Percentiles rank a stretch among this genome's conserved stretches.
Conservation (phyloP, 116 monocot species). For the Zostera marina region DNA sequence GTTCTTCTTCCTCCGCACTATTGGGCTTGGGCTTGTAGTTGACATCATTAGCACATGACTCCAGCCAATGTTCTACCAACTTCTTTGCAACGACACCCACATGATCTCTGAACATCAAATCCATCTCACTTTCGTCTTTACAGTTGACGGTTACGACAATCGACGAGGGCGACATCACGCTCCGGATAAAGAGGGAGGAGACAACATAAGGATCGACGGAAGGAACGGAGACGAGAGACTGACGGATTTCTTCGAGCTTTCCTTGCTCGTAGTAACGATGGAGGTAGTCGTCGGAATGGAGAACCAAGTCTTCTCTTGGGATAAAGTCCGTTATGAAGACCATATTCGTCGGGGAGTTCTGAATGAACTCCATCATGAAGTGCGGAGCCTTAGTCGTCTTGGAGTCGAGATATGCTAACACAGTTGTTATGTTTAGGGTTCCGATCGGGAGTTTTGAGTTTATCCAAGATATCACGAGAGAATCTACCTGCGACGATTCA, state of each 20-base stretch:
- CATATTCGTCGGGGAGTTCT: conserved; percentile 44
- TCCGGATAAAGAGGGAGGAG: conserved; percentile 51
- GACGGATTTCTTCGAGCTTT: conserved; percentile 32
- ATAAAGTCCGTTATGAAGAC: conserved; percentile 55
- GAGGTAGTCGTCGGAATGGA: conserved; percentile 59
- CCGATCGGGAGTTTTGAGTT: conserved; percentile 60
- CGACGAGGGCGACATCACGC: conserved; percentile 52
- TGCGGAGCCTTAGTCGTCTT: conserved; percentile 63
- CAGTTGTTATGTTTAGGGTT: conserved; percentile 55
- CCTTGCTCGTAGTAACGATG: conserved; percentile 33
- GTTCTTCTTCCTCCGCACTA: conserved; percentile 20
- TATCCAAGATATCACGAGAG: conserved; percentile 63
- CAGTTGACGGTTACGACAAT: conserved; percentile 29
- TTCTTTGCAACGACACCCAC: conserved; percentile 23
- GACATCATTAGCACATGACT: conserved; percentile 22
- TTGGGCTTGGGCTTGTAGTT: conserved; percentile 16
- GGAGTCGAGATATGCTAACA: conserved; percentile 47
- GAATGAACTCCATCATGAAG: conserved; percentile 77
- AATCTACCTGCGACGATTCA: conserved; percentile 38
- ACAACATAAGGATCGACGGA: conserved; percentile 39
- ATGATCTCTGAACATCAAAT: conserved; percentile 30
- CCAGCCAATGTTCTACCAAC: conserved; percentile 44
- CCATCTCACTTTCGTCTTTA: conserved; percentile 18
- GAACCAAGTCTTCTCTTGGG: conserved; percentile 61
- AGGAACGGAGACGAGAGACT: conserved; percentile 20